A percentile compares a stretch with the other conserved stretches of the same genome.
Conservation (phyloP, 345 rosid genomes). For the Lumnitzera racemosa region DNA sequence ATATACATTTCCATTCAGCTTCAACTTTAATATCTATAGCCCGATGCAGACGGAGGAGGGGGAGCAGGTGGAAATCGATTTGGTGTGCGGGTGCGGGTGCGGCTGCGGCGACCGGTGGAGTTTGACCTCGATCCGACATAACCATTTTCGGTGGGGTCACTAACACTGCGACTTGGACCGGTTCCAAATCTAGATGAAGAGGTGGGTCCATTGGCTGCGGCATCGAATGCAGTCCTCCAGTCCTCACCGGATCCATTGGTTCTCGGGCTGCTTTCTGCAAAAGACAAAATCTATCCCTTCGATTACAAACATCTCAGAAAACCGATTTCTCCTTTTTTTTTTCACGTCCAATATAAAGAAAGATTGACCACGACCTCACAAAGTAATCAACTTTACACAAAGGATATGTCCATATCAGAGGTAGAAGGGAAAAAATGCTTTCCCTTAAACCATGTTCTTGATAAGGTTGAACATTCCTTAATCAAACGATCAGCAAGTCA, state of each 20-base stretch:
- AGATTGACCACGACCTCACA: too few species aligned
- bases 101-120: constrained; percentile 18
- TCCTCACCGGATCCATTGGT: constrained; percentile 67
- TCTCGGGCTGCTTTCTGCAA: constrained; percentile 82
- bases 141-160: constrained; percentile 27
- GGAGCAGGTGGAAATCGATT: constrained; percentile 43
- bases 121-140: constrained; percentile 21
- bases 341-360: too few species aligned
- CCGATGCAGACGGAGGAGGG: constrained; percentile 28
- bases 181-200: constrained; percentile 38
- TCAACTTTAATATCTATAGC: constrained; percentile 3
- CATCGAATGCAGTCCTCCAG: constrained; percentile 95
- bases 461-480: too few species aligned
- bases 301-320: too few species aligned
- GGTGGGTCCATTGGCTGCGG: constrained; percentile 62
- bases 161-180: constrained; percentile 15
- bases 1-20: too few species aligned
- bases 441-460: too few species aligned
- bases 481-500: too few species aligned
- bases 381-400: too few species aligned
- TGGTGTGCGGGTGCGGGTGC: constrained; percentile 32
- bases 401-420: too few species aligned
- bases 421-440: too few species aligned
- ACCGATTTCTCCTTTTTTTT: too few species aligned
- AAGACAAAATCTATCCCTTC: neutral